A percentile compares a stretch with the other conserved stretches of the same genome.
These are phyloP conservation scores for Aspergillus mulundensis DNA, from an alignment of 495 filamentous ascomycete genomes.

Conservation along the genomic window DNA sequence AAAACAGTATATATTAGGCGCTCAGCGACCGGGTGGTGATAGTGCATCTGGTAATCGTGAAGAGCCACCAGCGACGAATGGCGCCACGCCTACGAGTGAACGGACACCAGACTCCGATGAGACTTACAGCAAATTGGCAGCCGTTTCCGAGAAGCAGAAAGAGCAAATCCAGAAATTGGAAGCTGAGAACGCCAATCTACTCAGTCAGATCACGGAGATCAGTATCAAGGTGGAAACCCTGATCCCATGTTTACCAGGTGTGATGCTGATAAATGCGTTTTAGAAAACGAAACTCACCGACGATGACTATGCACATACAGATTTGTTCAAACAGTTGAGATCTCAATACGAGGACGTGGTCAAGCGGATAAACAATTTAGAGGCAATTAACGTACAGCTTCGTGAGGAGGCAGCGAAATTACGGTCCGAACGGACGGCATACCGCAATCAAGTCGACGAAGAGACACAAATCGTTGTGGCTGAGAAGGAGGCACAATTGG, in stretches of 20 bases:
- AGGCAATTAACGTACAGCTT: conserved; percentile 80
- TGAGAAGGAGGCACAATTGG: conserved; percentile 77
- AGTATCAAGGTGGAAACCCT: conserved; percentile 49
- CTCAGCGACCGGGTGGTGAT: conserved; percentile 45
- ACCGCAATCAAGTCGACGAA: conserved; percentile 70
- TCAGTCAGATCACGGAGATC: conserved; percentile 70
- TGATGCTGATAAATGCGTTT: neutral
- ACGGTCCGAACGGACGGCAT: conserved; percentile 78
- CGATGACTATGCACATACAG: conserved; percentile 88
- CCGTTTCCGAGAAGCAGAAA: conserved; percentile 74
- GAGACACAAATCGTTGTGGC: conserved; percentile 65
- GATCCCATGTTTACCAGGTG: neutral
- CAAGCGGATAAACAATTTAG: conserved; percentile 83
- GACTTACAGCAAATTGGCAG: conserved; percentile 67
- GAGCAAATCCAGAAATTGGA: conserved; percentile 77
- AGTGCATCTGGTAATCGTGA: conserved; percentile 55
- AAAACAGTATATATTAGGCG: conserved; percentile 72
- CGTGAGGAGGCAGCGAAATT: conserved; percentile 80
- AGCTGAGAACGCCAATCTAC: conserved; percentile 72
- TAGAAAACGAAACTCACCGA: conserved; percentile 70
- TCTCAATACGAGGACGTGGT: conserved; percentile 88
- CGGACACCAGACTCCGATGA: conserved; percentile 58
- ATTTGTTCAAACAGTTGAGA: conserved; percentile 88
- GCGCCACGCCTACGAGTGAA: conserved; percentile 48
- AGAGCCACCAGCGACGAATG: conserved; percentile 49